Evolutionary conservation across 805 yeast genomes (phyloP), one percentile per base, ranked within the genome.

Genomic region (Hanseniaspora guilliermondii): DNA sequence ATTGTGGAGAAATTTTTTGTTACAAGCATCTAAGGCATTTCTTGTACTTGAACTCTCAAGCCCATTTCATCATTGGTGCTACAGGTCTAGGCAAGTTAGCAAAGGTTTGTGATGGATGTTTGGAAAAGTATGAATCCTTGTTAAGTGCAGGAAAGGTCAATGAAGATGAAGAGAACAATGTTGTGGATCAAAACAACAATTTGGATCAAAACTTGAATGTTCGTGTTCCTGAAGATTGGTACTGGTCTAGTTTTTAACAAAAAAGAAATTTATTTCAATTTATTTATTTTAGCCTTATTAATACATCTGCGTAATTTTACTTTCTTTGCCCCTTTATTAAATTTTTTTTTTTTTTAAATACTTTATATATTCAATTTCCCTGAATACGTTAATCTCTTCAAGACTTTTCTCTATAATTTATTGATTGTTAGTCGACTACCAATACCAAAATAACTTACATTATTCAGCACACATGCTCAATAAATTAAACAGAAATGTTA

Each of bases 1-100:
- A 82, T 64, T 85, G 95, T 66, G 95, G 95, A 37, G 87, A 84
- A 40, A 77, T 85, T 21, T 85, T 78, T 62, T 85, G 95, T 66
- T 78, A 79, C 35, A 79, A 76, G 57, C 89, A 86, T 66, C 74
- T 82, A 4, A 70, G 76, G 7, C 82, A 79, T 61, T 71, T 71
- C 70, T 65, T 78, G 58, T 73, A 80, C 68, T 71, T 78, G 63
- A 71, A 80, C 64, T 70, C 75, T 61, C 65, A 77, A 67, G 79
- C 93, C 36, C 79, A 78, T 59, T 80, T 80, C 59, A 75, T 80
- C 60, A 78, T 83, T 53, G 87, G 83, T 21, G 81, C 85, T 6
- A 69, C 79, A 52, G 91, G 91, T 3, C n/a, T 48, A 17, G 67
- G 68, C 22, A 61, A 62, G 3, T 69, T 83, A 30, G 76, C 82